Evolutionary conservation across 169 alveolate species (phyloP).

Genomic region (Theileria luwenshuni): DNA sequence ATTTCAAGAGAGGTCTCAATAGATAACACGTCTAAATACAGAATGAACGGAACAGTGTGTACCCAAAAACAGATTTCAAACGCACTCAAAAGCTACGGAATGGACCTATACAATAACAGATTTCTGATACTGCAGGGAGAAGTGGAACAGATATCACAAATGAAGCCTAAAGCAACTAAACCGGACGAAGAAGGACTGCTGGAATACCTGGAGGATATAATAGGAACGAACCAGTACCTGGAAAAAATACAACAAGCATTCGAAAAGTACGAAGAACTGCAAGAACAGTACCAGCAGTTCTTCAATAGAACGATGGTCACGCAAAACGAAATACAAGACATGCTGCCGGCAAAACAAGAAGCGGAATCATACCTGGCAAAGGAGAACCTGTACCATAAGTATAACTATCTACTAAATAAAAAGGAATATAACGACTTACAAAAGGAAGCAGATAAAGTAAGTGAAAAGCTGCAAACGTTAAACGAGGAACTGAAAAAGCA

Average conservation of each 20-base stretch:
- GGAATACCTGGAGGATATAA: constrained; percentile 96
- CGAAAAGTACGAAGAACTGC: constrained; percentile 73
- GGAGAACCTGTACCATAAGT: constrained; percentile 69
- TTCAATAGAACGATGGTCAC: constrained; percentile 78
- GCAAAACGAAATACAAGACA: constrained; percentile 83
- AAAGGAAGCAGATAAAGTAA: constrained; percentile 39
- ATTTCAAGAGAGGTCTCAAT: constrained; percentile 74
- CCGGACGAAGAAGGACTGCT: constrained; percentile 92
- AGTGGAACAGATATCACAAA: constrained; percentile 95
- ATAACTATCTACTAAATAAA: constrained; percentile 51
- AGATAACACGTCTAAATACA: constrained; percentile 76
- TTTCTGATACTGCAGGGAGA: constrained; percentile 95
- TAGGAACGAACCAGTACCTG: constrained; percentile 88
- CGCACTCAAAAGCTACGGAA: constrained; percentile 87
- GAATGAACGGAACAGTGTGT: constrained; percentile 86
- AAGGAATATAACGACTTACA: constrained; percentile 62
- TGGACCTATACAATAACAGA: constrained; percentile 93
- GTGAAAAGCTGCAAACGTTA: constrained; percentile 59
- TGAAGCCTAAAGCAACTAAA: constrained; percentile 94
- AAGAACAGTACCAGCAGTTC: constrained; percentile 79
- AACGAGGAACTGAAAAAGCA: constrained; percentile 43
- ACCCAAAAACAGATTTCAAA: constrained; percentile 89
- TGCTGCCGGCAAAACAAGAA: constrained; percentile 75
- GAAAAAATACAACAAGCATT: constrained; percentile 75
- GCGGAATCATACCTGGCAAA: constrained; percentile 75